A percentile compares a stretch with the other conserved stretches of the same genome.
Evolutionary conservation across 345 rosid genomes (phyloP).

Genomic region (Turnera subulata): DNA sequence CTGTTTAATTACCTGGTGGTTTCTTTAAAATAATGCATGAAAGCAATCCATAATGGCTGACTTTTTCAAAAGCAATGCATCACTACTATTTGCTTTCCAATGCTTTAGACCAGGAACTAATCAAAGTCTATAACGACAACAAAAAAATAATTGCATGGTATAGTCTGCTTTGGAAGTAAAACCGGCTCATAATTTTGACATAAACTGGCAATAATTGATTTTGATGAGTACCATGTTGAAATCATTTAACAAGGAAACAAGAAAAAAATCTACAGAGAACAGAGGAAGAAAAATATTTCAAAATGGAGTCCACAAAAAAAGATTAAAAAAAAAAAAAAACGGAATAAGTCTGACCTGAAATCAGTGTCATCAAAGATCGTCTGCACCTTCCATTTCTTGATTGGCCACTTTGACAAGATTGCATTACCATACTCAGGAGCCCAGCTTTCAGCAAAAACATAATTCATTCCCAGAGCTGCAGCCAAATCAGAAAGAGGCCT

Average conservation of each 20-base stretch:
- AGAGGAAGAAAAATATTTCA: not conserved
- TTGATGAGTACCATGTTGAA: not conserved
- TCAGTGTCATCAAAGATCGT: conserved; percentile 86
- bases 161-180: no score
- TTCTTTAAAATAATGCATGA: not conserved
- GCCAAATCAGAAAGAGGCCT: conserved; percentile 94
- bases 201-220: no score
- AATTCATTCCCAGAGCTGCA: conserved; percentile 74
- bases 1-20: no score
- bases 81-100: not conserved
- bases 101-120: not conserved
- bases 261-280: not conserved
- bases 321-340: not conserved
- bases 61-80: conserved; percentile 16
- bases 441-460: conserved; percentile 97
- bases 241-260: not conserved
- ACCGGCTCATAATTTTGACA: no score
- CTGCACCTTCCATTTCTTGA: conserved; percentile 57
- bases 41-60: conserved; percentile 16
- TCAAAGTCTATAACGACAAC: not conserved
- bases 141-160: no score
- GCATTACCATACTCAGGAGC: conserved; percentile 99
- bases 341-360: conserved; percentile 48
- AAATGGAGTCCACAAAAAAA: not conserved
- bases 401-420: conserved; percentile 83